phyloP scores from a whole-genome alignment of 2,329 filamentous ascomycete genomes.

The Bretziella fagacearum region DNA sequence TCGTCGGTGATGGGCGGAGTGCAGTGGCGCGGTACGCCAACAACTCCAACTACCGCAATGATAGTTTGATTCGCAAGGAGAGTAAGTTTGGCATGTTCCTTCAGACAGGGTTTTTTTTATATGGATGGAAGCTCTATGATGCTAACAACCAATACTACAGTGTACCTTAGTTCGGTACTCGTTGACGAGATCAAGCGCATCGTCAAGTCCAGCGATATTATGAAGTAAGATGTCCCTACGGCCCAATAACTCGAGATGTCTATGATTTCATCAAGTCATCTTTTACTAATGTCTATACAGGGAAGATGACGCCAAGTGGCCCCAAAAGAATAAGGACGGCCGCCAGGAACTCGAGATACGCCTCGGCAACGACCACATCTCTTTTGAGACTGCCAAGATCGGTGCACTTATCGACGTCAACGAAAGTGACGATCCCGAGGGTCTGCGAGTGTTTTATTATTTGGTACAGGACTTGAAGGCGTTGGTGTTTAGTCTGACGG shows the following conservation, averaged over 20 bases:
- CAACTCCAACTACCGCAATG: constrained; percentile 98
- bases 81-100: constrained; percentile 42
- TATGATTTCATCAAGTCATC: neutral
- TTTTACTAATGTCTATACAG: constrained; percentile 28
- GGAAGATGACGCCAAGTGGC: constrained; percentile 98
- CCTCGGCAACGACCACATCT: constrained; percentile 87
- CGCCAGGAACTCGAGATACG: constrained; percentile 92
- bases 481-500: constrained; percentile 88
- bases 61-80: constrained; percentile 97
- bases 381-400: constrained; percentile 98
- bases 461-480: constrained; percentile 95
- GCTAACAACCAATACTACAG: constrained; percentile 34
- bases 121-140: neutral
- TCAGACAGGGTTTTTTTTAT: neutral
- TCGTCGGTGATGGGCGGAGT: constrained; percentile 80
- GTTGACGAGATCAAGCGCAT: constrained; percentile 94
- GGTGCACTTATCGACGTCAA: constrained; percentile 93
- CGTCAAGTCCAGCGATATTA: constrained; percentile 90
- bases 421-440: constrained; percentile 89
- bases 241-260: neutral
- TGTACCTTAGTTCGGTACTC: constrained; percentile 86
- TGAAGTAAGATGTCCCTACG: constrained; percentile 49
- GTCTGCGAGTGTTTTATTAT: constrained; percentile 94
- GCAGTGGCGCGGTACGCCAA: constrained; percentile 94
- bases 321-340: constrained; percentile 97